These are phyloP conservation scores for Fraxinus nigra DNA, from an alignment of 305 asterid species.

Conservation along the genomic window DNA sequence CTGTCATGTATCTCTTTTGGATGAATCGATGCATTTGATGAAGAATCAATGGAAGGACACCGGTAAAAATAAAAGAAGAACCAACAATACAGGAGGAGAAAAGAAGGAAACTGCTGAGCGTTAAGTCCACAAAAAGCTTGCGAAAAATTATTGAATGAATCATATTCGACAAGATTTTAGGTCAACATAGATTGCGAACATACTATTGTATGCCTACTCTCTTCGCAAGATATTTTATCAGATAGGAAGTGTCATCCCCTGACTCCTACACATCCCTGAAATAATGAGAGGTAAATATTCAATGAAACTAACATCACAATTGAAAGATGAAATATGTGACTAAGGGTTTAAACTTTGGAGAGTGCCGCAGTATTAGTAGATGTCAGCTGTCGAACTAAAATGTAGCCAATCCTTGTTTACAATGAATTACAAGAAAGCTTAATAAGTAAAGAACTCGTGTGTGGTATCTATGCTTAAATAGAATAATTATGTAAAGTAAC, in stretches of 20 bases:
- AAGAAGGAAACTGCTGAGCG: not conserved
- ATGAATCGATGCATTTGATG: not conserved
- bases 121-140: not conserved
- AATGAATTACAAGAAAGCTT: not conserved
- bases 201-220: not conserved
- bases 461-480: no score
- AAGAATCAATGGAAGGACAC: not conserved
- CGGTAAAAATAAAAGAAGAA: not conserved
- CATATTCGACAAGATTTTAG: not conserved
- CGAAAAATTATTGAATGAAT: not conserved
- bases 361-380: not conserved
- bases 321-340: not conserved
- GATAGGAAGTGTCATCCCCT: not conserved
- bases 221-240: not conserved
- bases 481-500: no score
- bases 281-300: not conserved
- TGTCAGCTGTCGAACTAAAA: not conserved
- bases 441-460: no score
- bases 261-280: not conserved
- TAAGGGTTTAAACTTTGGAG: not conserved
- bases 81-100: not conserved
- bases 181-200: not conserved
- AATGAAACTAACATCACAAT: not conserved
- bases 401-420: not conserved
- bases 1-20: no score